Conservation (phyloP, 1,284 basidiomycete genomes). For the Microstroma glucosiphilum region DNA sequence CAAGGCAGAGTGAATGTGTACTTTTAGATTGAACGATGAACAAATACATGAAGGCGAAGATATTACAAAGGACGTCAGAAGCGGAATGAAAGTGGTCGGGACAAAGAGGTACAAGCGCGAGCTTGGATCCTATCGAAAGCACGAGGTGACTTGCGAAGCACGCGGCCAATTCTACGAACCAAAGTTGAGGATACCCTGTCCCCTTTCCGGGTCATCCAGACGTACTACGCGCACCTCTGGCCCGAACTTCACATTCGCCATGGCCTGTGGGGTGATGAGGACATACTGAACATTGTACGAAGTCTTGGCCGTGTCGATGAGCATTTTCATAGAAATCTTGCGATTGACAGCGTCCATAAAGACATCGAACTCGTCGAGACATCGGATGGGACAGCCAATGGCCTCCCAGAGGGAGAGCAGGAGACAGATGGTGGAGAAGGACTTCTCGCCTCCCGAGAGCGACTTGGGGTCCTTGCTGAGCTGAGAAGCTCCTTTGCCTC, state of each 20-base stretch:
- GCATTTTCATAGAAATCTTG: conserved; percentile 82
- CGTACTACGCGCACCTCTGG: conserved; percentile 21
- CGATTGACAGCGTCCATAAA: conserved; percentile 94
- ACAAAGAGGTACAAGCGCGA: too few relatives aligned
- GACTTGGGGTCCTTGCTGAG: conserved; percentile 49
- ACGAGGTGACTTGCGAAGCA: too few relatives aligned
- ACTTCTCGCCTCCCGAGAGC: conserved; percentile 85
- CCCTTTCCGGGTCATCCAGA: conserved; percentile 22
- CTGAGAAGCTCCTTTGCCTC: neutral
- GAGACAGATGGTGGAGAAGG: conserved; percentile 90
- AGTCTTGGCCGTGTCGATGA: conserved; percentile 77
- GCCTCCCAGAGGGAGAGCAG: conserved; percentile 90
- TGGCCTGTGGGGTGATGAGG: conserved; percentile 35
- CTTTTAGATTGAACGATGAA: too few relatives aligned
- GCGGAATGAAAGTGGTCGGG: too few relatives aligned
- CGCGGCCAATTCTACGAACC: neutral
- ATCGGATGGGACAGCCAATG: conserved; percentile 85
- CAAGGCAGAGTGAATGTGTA: too few relatives aligned
- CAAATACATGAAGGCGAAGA: too few relatives aligned
- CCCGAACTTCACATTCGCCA: conserved; percentile 27
- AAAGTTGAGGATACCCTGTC: conserved; percentile 3
- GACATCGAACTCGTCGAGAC: conserved; percentile 75
- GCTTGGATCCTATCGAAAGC: too few relatives aligned
- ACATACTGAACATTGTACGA: conserved; percentile 65
- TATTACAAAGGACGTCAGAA: too few relatives aligned